Conservation (phyloP, 305 asterid genomes). For the Plantago lanceolata region DNA sequence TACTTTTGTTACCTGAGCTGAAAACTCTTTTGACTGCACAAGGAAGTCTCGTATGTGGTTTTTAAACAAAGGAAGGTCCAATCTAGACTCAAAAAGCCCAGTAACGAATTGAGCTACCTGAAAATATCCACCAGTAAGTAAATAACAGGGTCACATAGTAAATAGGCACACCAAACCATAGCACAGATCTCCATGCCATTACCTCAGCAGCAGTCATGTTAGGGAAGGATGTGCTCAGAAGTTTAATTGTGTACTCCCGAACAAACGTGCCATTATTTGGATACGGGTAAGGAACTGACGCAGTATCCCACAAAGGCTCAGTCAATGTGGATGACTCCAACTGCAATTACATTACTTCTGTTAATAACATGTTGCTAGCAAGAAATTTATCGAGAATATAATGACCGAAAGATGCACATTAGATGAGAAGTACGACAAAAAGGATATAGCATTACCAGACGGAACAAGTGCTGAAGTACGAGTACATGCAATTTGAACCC, state of each 20-base stretch:
- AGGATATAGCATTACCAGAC: conserved; percentile 51
- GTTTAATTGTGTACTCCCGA: conserved; percentile 85
- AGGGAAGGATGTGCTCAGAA: conserved; percentile 83
- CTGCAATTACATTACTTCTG: conserved; percentile 31
- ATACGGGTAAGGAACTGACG: conserved; percentile 59
- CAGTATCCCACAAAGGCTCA: conserved; percentile 90
- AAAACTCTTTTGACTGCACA: conserved; percentile 89
- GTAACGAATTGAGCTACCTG: conserved; percentile 89
- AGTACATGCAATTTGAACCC: conserved; percentile 92
- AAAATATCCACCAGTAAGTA: conserved; percentile 13
- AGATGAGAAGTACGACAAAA: not conserved
- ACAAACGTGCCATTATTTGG: conserved; percentile 63
- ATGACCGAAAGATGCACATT: not conserved
- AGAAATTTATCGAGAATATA: conserved; percentile 9
- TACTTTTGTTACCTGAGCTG: conserved; percentile 75
- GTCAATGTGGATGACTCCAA: conserved; percentile 65
- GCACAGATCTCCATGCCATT: conserved; percentile 14
- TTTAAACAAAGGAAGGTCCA: conserved; percentile 65
- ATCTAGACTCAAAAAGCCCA: conserved; percentile 74
- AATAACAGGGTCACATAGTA: not conserved
- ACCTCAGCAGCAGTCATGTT: conserved; percentile 93
- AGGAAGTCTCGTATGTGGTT: conserved; percentile 87
- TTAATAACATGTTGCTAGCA: conserved; percentile 11
- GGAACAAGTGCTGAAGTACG: conserved; percentile 75
- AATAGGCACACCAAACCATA: conserved; percentile 2